Conservation (phyloP, 352 stramenopile species). For the Blastocystis sp. region DNA sequence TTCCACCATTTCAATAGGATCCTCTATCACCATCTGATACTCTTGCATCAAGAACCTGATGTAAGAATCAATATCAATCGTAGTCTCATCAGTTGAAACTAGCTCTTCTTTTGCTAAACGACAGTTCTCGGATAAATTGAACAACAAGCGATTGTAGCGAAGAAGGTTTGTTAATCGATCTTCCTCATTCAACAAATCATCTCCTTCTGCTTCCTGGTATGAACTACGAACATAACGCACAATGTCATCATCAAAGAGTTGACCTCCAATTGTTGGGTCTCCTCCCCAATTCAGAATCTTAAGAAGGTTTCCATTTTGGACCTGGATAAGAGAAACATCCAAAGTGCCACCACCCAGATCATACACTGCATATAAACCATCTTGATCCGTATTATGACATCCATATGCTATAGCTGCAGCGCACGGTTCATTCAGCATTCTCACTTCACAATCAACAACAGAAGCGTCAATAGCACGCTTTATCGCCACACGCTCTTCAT, state of each 20-base stretch:
- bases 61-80: neutral
- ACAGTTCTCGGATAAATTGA: neutral
- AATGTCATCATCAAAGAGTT: constrained; percentile 69
- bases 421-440: constrained; percentile 82
- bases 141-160: neutral
- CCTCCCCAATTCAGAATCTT: constrained; percentile 74
- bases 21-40: neutral
- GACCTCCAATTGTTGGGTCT: constrained; percentile 79
- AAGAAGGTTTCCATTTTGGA: constrained; percentile 63
- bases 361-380: constrained; percentile 69
- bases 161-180: neutral
- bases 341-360: constrained; percentile 42
- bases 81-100: neutral
- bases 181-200: neutral
- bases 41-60: too few relatives aligned
- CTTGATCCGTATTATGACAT: constrained; percentile 83
- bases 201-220: neutral
- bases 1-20: neutral
- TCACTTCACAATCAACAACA: neutral
- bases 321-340: neutral
- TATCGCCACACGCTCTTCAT: constrained; percentile 74
- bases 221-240: neutral
- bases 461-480: neutral
- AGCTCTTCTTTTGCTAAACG: constrained; percentile 16
- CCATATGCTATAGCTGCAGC: constrained; percentile 94